Evolutionary conservation across 192 early-diverging fungal genomes (phyloP), one percentile per base, ranked within the genome.

Genomic region (Entrophospora sp.): DNA sequence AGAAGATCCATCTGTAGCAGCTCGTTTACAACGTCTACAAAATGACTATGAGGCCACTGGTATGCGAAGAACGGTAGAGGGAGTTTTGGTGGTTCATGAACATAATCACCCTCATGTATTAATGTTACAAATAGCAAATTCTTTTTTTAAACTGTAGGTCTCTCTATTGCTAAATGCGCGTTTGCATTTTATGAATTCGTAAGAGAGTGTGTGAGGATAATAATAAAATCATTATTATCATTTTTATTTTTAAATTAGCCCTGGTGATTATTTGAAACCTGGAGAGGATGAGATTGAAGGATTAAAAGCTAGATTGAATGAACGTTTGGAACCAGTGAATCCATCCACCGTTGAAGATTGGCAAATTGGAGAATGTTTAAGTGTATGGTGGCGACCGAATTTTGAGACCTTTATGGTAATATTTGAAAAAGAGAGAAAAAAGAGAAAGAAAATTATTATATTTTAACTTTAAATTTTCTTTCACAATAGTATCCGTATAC

Each of bases 401-500:
- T 91, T 90, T 76, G 89, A 90, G 55, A 81, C 77, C 7, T 85
- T 79, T 53, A 82, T 87, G 88, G 89, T 90, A 77, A n/a, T n/a
- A n/a, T n/a, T n/a, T 53, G 38, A 38, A 27, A 9, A 18, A 9
- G 18, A 20, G 3, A 30, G 22, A 34, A 20, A 7, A 4, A 1
- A 0, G 27, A 40, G 16, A 13, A 51, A 18, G 40, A 28, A 55
- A 46, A 30, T 66, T 34, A 16, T 13, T 35, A 49, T 37, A 55
- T 43, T 10, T 37, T 24, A 34, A 42, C 45, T 42, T 32, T 46
- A 6, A 64, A 20, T 28, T 14, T 12, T 36, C 51, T 64, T 4
- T 9, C 7, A 22, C 13, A 3, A 18, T 57, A 89, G 88, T 91
- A 89, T 57, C 89, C 89, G 3, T 91, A 90, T 73, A 65, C 86